phyloP scores from a whole-genome alignment of 2,329 filamentous ascomycete species.

The Botrytis medusae region DNA sequence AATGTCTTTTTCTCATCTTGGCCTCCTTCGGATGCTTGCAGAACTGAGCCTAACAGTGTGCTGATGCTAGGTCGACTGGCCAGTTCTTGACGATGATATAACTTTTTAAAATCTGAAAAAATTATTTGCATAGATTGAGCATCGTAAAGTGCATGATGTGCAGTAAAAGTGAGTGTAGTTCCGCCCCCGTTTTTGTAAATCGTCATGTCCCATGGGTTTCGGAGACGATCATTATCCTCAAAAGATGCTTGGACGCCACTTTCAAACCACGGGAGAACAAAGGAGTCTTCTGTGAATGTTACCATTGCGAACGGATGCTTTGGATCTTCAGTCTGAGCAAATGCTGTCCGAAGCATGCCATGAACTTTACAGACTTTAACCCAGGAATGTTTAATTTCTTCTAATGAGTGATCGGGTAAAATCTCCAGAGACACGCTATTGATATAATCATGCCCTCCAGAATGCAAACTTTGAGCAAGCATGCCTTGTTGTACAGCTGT shows the following conservation, averaged over 20 bases:
- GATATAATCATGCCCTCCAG: conserved; percentile 68
- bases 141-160: conserved; percentile 83
- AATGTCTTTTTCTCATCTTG: conserved; percentile 49
- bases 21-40: conserved; percentile 41
- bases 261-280: conserved; percentile 45
- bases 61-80: conserved; percentile 42
- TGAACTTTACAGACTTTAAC: conserved; percentile 51
- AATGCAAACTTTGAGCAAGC: conserved; percentile 70
- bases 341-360: conserved; percentile 75
- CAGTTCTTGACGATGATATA: conserved; percentile 40
- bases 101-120: conserved; percentile 55
- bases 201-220: conserved; percentile 36
- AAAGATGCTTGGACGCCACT: conserved; percentile 1
- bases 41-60: conserved; percentile 46
- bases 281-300: conserved; percentile 48
- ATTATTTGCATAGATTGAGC: conserved; percentile 70
- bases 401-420: conserved; percentile 42
- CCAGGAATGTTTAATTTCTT: conserved; percentile 60
- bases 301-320: conserved; percentile 73
- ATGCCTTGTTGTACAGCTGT: conserved; percentile 79
- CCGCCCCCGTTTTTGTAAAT: conserved; percentile 20
- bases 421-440: conserved; percentile 66
- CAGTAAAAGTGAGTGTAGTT: conserved; percentile 33
- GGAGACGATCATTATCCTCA: conserved; percentile 22
- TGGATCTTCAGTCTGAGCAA: conserved; percentile 60